phyloP scores from a whole-genome alignment of 208 protist genomes.

The Leishmania tarentolae region DNA sequence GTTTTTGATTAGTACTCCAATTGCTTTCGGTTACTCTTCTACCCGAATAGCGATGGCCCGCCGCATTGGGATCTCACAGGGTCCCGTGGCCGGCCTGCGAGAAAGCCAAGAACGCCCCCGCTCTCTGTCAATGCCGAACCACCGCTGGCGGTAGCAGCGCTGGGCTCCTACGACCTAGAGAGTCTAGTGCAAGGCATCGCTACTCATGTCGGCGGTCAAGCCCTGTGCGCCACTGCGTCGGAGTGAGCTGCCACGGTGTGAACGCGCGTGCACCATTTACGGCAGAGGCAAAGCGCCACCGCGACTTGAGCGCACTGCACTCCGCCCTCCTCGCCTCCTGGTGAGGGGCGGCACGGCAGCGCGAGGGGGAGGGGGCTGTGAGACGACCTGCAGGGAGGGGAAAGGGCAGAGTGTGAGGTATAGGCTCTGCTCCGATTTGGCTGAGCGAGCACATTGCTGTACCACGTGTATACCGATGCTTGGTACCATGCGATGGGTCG shows the following conservation, averaged over 20 bases:
- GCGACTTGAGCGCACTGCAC: neutral
- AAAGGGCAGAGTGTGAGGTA: neutral
- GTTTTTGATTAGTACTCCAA: neutral
- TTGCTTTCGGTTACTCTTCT: neutral
- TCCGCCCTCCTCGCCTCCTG: neutral
- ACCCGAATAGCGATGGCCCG: neutral
- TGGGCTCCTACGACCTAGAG: neutral
- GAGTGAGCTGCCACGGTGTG: neutral
- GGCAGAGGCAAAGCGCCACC: neutral
- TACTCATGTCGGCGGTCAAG: neutral
- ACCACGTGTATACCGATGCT: neutral
- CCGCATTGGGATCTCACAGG: neutral
- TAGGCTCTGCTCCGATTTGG: neutral
- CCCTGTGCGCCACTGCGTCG: neutral
- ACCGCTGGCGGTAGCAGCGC: neutral
- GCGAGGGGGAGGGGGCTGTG: neutral
- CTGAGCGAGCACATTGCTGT: neutral
- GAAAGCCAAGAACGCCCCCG: neutral
- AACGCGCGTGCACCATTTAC: neutral
- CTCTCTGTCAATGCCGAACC: neutral
- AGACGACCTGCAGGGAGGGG: neutral
- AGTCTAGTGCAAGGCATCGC: neutral
- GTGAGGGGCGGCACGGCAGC: neutral
- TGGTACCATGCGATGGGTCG: neutral
- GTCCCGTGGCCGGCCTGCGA: neutral